phyloP scores from a whole-genome alignment of 495 filamentous ascomycete genomes.

The Penicillium tannophilum region DNA sequence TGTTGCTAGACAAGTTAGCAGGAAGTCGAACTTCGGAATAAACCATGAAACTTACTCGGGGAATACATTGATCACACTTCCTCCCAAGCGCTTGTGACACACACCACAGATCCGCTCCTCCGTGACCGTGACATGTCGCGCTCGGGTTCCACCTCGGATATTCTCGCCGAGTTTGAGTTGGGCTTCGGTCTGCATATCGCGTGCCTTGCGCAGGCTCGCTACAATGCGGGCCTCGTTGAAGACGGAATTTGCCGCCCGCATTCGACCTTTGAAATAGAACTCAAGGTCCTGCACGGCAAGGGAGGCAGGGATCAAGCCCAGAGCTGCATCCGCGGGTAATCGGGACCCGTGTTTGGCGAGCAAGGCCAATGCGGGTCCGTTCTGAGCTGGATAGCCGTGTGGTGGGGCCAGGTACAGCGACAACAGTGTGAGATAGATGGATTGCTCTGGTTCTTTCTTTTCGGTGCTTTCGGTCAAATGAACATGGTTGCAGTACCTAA shows the following conservation, averaged over 20 bases:
- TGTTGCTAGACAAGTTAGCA: conserved; percentile 46
- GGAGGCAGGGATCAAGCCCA: conserved; percentile 79
- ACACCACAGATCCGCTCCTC: conserved; percentile 90
- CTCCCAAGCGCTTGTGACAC: conserved; percentile 89
- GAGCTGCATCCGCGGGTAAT: conserved; percentile 80
- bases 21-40: neutral
- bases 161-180: conserved; percentile 68
- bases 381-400: conserved; percentile 68
- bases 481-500: conserved; percentile 85
- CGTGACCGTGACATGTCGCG: conserved; percentile 72
- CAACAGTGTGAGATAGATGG: conserved; percentile 89
- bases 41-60: conserved; percentile 55
- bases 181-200: conserved; percentile 70
- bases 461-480: conserved; percentile 54
- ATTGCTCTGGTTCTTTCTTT: conserved; percentile 56
- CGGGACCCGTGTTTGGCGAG: conserved; percentile 90
- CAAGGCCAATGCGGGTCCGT: conserved; percentile 79
- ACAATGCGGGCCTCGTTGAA: conserved; percentile 79
- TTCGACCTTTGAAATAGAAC: conserved; percentile 88
- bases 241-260: conserved; percentile 80
- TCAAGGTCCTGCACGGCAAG: conserved; percentile 80
- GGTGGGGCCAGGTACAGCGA: conserved; percentile 89
- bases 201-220: conserved; percentile 69
- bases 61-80: conserved; percentile 79
- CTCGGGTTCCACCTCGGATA: conserved; percentile 56